Evolutionary conservation across 2,329 filamentous ascomycete species (phyloP).

Genomic region (Meredithiella fracta): DNA sequence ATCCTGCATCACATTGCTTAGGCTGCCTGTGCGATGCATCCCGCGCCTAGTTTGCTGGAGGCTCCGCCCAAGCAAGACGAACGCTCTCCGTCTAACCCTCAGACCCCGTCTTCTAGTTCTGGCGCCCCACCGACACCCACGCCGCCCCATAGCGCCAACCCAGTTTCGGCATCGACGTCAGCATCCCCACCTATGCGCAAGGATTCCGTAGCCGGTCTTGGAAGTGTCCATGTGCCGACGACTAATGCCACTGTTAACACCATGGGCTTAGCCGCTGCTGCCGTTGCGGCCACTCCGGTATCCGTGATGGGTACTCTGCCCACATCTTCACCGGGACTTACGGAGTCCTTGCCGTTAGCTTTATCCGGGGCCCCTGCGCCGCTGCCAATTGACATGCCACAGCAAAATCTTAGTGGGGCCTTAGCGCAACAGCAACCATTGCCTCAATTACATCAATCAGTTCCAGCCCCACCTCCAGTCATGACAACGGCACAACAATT

Average conservation of each 20-base stretch:
- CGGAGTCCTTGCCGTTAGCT: not conserved
- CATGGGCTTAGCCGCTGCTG: slow-evolving; percentile 15
- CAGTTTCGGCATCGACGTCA: slow-evolving; percentile 2
- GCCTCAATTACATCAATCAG: not conserved
- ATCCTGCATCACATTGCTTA: not conserved
- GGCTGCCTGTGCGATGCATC: slow-evolving; percentile 22
- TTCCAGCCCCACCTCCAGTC: not conserved
- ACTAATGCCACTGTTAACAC: not conserved
- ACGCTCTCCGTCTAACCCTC: slow-evolving; percentile 15
- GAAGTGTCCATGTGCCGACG: not conserved
- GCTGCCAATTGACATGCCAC: not conserved
- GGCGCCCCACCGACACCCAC: not conserved
- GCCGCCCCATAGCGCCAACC: not conserved
- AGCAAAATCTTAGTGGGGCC: not conserved
- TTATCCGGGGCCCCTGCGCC: not conserved
- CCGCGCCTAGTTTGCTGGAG: slow-evolving; percentile 24
- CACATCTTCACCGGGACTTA: not conserved
- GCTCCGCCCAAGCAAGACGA: slow-evolving; percentile 19
- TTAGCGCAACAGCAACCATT: not conserved
- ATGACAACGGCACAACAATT: not conserved
- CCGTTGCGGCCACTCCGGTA: not conserved
- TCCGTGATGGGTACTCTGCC: slow-evolving; percentile 1
- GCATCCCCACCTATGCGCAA: not conserved
- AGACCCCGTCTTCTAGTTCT: slow-evolving; percentile 7
- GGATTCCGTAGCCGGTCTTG: slow-evolving; percentile 1